phyloP scores from a whole-genome alignment of 202 grass and related monocot genomes.

The Hordeum pubiflorum region DNA sequence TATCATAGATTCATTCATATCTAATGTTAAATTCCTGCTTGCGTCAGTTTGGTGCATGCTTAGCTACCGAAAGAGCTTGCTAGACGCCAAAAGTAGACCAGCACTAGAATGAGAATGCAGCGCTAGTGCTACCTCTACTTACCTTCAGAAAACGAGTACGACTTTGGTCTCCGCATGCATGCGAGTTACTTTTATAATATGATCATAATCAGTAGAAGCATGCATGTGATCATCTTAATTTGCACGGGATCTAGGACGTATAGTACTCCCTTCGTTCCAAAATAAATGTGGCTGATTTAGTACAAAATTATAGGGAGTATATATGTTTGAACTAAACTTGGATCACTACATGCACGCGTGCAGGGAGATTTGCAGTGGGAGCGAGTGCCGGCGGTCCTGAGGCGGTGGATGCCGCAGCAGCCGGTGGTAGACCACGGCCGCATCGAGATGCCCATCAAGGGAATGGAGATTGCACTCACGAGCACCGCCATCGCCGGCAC shows the following conservation, averaged over 20 bases:
- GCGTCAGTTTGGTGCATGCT: background rate
- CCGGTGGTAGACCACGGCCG: background rate
- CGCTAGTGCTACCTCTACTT: background rate
- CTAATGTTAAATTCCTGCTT: background rate
- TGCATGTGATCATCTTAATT: background rate
- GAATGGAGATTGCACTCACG: conserved; percentile 55
- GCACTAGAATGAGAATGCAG: background rate
- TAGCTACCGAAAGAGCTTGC: background rate
- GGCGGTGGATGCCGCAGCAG: background rate
- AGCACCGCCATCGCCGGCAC: background rate
- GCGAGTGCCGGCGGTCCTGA: conserved; percentile 10
- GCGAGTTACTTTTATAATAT: background rate
- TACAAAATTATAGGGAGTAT: too few species aligned
- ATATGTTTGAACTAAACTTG: background rate
- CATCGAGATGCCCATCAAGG: conserved; percentile 53
- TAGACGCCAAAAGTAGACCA: background rate
- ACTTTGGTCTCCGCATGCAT: background rate
- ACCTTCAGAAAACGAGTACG: background rate
- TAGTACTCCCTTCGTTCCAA: too few species aligned
- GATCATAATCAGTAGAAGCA: background rate
- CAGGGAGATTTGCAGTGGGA: conserved; percentile 72
- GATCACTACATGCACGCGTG: background rate
- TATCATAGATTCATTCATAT: background rate
- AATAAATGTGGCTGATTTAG: too few species aligned
- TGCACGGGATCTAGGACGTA: too few species aligned